Base-by-base conservation (phyloP, 176 grass and related monocot genomes). In the Oryza brachyantha region DNA sequence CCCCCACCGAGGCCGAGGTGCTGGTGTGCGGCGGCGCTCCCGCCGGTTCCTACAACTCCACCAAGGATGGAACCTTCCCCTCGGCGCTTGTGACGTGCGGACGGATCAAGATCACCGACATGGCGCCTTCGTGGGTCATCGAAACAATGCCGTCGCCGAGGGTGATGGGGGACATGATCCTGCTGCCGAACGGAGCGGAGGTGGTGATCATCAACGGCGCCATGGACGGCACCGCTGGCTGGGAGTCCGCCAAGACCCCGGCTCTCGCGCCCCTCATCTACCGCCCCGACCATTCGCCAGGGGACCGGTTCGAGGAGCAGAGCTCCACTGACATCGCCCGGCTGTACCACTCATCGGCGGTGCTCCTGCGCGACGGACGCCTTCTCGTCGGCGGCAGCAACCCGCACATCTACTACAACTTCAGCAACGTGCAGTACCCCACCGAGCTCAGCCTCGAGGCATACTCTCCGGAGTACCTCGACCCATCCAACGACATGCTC, bases 111-210 rank as follows among this genome's bases (percentile, higher is more conserved):
- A 96, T 96, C 79, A 90, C 93, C 4, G 93, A 96, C 70, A 10
- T 39, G 6, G 29, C 84, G 12, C 82, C 93, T 72, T 26, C 87
- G 58, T 96, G 93, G 93, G 48, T 61, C 24, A 65, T 96, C 75
- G 89, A 92, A 75, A 84, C 90, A 42, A 96, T 96, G 93, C 87
- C 93, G 66, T 83, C 40, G 78, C 84, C 93, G 77, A 81, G 93
- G 72, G 93, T 96, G 48, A 96, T 96, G 93, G 87, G 93, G 3
- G 93, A 96, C 87, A 92, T 96, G 87, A 42, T 96, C 64, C 50
- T 96, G 82, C 79, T 96, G 11, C 93, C 93, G 0, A 90, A 86
- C 43, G 87, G 93, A 17, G 90, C 77, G 34, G 90, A 90, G 66
- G 90, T 92, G 66, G 70, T 52, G 13, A 90, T 96, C 73, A 70